These are phyloP conservation scores for Leishmania tarentolae DNA, from an alignment of 208 protist species.

Conservation along the genomic window DNA sequence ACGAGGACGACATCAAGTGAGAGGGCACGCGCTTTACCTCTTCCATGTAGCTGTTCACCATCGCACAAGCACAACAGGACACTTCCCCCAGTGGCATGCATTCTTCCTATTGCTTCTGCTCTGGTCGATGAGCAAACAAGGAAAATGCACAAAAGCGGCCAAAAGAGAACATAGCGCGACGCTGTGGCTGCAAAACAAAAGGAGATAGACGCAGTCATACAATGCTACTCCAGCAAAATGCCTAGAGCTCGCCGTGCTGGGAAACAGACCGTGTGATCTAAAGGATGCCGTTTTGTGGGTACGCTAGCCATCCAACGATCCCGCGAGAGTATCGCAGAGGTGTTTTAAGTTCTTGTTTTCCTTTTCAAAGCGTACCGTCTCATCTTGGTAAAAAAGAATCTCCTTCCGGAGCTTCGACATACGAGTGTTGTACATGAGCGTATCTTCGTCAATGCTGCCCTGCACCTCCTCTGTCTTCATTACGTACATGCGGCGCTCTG, in stretches of 20 bases:
- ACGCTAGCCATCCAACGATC: conserved; percentile 38
- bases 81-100: too few relatives aligned
- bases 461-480: conserved; percentile 61
- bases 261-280: neutral
- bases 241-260: neutral
- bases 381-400: conserved; percentile 67
- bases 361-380: conserved; percentile 60
- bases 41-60: neutral
- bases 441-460: conserved; percentile 47
- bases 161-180: neutral
- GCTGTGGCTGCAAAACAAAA: neutral
- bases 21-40: too few relatives aligned
- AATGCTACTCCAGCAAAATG: neutral
- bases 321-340: conserved; percentile 71
- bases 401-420: conserved; percentile 65
- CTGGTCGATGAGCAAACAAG: neutral
- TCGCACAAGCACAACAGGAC: neutral
- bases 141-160: neutral
- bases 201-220: neutral
- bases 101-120: neutral
- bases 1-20: neutral
- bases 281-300: neutral
- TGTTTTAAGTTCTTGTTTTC: conserved; percentile 71
- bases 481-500: conserved; percentile 49
- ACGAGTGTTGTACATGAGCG: conserved; percentile 50